Evolutionary conservation across 805 yeast genomes (phyloP).

Genomic region (Nematodospora valgi): DNA sequence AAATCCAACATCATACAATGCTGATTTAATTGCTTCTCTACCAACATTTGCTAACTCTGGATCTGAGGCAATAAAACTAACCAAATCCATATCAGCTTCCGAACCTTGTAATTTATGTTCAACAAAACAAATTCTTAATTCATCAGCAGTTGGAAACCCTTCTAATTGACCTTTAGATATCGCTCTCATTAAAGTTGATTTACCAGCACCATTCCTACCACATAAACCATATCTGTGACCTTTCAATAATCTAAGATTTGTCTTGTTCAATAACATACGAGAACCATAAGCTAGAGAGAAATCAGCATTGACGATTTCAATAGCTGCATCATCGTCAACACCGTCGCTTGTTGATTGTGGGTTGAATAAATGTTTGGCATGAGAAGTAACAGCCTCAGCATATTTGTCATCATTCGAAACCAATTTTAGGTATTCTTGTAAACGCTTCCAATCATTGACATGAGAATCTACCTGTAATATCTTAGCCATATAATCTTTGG

Average conservation of each 20-base stretch:
- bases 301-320: constrained; percentile 89
- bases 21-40: constrained; percentile 67
- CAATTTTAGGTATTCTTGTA: constrained; percentile 51
- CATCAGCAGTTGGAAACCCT: constrained; percentile 91
- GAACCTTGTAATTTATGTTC: constrained; percentile 96
- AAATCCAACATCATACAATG: constrained; percentile 84
- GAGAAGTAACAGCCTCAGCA: constrained; percentile 42
- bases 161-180: constrained; percentile 95
- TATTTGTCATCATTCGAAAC: constrained; percentile 25
- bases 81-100: constrained; percentile 88
- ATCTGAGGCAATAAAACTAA: constrained; percentile 82
- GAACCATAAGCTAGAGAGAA: constrained; percentile 97
- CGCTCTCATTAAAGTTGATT: constrained; percentile 94
- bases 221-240: constrained; percentile 98
- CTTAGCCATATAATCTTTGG: constrained; percentile 39
- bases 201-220: constrained; percentile 99
- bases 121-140: constrained; percentile 89
- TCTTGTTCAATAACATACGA: constrained; percentile 92
- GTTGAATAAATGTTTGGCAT: constrained; percentile 53
- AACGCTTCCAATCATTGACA: constrained; percentile 45
- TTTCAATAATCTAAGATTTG: constrained; percentile 79
- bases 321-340: constrained; percentile 71
- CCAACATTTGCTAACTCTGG: constrained; percentile 69
- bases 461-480: constrained; percentile 40
- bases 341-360: constrained; percentile 42